Percentiles rank a stretch among this genome's conserved stretches.
Evolutionary conservation across 768 basidiomycete genomes (phyloP).

Genomic region (Tulasnella sp.): DNA sequence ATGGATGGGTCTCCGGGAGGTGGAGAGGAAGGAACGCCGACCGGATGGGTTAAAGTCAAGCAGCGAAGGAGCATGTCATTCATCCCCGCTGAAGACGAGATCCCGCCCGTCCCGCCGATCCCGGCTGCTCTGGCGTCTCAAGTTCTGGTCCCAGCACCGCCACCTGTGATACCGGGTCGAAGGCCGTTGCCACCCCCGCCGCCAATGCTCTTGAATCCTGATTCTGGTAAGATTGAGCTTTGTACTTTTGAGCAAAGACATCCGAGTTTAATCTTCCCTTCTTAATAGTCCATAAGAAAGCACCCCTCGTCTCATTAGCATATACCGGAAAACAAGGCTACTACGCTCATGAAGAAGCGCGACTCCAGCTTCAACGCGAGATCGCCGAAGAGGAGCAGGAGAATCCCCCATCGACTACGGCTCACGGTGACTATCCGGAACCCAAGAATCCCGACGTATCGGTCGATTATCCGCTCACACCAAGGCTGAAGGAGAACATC

Average conservation of each 20-base stretch:
- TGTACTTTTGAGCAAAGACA: neutral
- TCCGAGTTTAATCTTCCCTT: neutral
- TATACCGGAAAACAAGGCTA: constrained; percentile 26
- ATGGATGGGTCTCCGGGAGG: constrained; percentile 40
- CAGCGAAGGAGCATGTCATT: neutral
- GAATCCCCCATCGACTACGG: neutral
- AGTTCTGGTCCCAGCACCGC: neutral
- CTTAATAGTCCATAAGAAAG: neutral
- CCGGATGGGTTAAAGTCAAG: neutral
- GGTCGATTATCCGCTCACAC: constrained; percentile 2
- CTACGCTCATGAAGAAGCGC: constrained; percentile 10
- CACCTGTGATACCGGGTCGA: neutral
- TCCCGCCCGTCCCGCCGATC: neutral
- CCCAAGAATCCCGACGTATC: neutral
- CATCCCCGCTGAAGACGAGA: neutral
- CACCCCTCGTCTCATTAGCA: neutral
- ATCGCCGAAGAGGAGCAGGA: neutral
- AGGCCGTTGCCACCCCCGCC: neutral
- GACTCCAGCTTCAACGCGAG: constrained; percentile 3
- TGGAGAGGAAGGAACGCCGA: neutral
- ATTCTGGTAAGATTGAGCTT: neutral
- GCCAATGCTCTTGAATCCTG: neutral
- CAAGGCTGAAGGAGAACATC: neutral
- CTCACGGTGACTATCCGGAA: neutral
- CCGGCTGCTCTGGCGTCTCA: neutral